Percentiles rank a stretch among this genome's conserved stretches.
These are phyloP conservation scores for Iodosphaeria phyllophila DNA, from an alignment of 2,329 filamentous ascomycete genomes.

Conservation along the genomic window DNA sequence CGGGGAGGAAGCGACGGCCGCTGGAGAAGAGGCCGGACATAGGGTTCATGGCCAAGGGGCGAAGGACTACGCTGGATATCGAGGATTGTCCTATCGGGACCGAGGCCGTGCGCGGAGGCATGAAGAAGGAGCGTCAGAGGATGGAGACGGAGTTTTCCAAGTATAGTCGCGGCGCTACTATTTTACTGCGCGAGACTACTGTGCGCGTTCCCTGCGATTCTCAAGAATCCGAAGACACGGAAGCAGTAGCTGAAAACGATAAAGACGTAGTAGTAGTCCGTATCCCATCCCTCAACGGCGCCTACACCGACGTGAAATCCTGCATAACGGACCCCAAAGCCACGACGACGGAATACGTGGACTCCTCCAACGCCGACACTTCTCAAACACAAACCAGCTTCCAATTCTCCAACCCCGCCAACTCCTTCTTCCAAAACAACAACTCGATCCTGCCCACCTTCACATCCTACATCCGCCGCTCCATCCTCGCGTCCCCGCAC, in stretches of 20 bases:
- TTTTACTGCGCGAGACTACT: slow-evolving; percentile 78
- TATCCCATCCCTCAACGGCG: slow-evolving; percentile 36
- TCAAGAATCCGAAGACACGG: slow-evolving; percentile 37
- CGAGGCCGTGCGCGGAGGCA: slow-evolving; percentile 60
- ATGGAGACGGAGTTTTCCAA: slow-evolving; percentile 51
- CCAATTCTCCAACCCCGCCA: slow-evolving; percentile 78
- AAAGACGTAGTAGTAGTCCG: too few species aligned
- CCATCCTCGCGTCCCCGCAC: slow-evolving; percentile 44
- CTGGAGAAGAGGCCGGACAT: slow-evolving; percentile 57
- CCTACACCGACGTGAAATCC: slow-evolving; percentile 60
- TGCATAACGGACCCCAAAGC: slow-evolving; percentile 78
- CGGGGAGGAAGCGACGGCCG: slow-evolving; percentile 23
- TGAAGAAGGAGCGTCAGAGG: slow-evolving; percentile 59
- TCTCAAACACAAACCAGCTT: too few species aligned
- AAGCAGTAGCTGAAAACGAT: too few species aligned
- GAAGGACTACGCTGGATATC: slow-evolving; percentile 67
- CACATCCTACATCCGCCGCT: slow-evolving; percentile 68
- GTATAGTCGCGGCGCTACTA: slow-evolving; percentile 69
- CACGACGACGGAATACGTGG: slow-evolving; percentile 74
- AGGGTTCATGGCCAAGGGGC: slow-evolving; percentile 82
- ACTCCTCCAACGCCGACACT: too few species aligned
- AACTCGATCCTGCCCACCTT: slow-evolving; percentile 86
- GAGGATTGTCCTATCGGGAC: slow-evolving; percentile 96
- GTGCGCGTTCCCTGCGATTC: too few species aligned
- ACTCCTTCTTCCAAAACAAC: slow-evolving; percentile 98